phyloP scores from a whole-genome alignment of 2,329 filamentous ascomycete species.

The Monosporascus cannonballus region DNA sequence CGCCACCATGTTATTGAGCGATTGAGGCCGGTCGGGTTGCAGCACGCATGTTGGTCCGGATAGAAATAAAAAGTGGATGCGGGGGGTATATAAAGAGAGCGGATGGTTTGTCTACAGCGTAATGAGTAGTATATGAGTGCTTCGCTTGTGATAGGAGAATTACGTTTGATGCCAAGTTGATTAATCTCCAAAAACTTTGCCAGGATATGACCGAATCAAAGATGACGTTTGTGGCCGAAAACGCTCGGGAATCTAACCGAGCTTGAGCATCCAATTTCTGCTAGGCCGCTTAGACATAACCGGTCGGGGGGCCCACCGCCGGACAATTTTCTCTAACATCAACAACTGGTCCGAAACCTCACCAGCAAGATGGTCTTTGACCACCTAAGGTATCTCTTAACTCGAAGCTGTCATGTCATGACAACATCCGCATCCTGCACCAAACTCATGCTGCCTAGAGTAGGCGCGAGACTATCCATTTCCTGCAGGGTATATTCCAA shows the following conservation, averaged over 20 bases:
- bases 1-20: conserved; percentile 22
- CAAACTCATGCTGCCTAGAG: conserved; percentile 30
- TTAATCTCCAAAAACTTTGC: too few species aligned
- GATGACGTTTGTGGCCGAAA: background rate
- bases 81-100: too few species aligned
- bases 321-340: background rate
- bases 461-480: conserved; percentile 70
- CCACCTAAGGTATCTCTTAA: too few species aligned
- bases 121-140: too few species aligned
- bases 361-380: background rate
- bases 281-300: background rate
- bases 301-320: background rate
- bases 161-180: too few species aligned
- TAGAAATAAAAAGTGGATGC: too few species aligned
- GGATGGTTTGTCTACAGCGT: too few species aligned
- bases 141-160: too few species aligned
- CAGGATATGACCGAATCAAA: too few species aligned
- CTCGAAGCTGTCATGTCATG: conserved; percentile 25
- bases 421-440: conserved; percentile 34
- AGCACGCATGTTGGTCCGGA: too few species aligned
- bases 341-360: background rate
- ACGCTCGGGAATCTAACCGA: background rate
- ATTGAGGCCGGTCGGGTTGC: too few species aligned
- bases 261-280: background rate
- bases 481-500: conserved; percentile 88